These are phyloP conservation scores for Hansenula lynferdii DNA, from an alignment of 1,139 yeast species.

Conservation along the genomic window DNA sequence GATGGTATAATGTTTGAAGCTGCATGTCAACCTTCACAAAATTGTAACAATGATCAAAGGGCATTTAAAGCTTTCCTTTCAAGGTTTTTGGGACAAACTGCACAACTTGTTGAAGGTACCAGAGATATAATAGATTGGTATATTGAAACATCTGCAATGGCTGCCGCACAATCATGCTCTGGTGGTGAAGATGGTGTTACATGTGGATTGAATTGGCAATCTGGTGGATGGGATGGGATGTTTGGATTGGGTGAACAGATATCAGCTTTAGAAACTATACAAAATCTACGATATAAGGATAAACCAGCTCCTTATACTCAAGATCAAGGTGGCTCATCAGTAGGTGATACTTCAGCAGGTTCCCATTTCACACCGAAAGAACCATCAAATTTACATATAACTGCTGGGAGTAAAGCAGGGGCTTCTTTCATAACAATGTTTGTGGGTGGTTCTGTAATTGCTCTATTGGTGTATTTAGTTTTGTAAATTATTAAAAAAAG, in stretches of 20 bases:
- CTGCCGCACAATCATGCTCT: constrained; percentile 45
- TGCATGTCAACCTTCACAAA: constrained; percentile 59
- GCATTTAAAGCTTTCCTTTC: constrained; percentile 79
- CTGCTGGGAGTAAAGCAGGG: constrained; percentile 68
- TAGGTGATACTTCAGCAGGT: constrained; percentile 56
- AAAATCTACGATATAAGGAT: constrained; percentile 46
- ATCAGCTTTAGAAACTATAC: constrained; percentile 70
- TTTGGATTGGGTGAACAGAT: constrained; percentile 81
- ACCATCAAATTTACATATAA: constrained; percentile 41
- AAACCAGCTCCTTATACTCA: constrained; percentile 53
- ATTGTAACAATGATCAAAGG: constrained; percentile 83
- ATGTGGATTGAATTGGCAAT: constrained; percentile 80
- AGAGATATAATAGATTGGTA: constrained; percentile 43
- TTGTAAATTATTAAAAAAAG: not conserved
- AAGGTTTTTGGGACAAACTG: constrained; percentile 68
- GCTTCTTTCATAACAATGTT: constrained; percentile 79
- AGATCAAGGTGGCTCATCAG: constrained; percentile 51
- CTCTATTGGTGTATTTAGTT: constrained; percentile 27
- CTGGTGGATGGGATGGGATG: constrained; percentile 53
- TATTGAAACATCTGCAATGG: constrained; percentile 58
- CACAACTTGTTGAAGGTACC: constrained; percentile 61
- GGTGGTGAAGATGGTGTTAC: constrained; percentile 90
- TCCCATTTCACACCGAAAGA: constrained; percentile 2
- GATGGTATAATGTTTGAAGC: constrained; percentile 64
- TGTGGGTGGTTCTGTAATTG: constrained; percentile 55